phyloP scores from a whole-genome alignment of 257 asterid species.

The Galeopsis tetrahit region DNA sequence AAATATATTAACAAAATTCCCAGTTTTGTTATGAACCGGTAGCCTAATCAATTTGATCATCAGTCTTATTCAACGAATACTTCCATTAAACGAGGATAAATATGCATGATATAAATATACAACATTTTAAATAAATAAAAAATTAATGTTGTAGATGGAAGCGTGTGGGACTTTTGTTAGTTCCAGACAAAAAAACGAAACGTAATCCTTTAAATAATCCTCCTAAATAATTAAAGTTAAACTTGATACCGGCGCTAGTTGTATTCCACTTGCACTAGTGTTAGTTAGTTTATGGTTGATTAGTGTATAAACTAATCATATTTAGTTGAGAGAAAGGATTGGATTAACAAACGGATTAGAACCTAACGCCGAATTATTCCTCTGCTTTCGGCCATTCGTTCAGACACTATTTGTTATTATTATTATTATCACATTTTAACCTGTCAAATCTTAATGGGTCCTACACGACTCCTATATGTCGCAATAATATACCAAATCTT shows the following conservation, averaged over 20 bases:
- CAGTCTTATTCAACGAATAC: background rate
- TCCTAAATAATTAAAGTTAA: background rate
- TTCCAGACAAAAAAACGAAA: conserved; percentile 16
- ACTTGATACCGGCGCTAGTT: conserved; percentile 36
- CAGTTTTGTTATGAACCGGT: background rate
- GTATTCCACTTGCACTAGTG: conserved; percentile 39
- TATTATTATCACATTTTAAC: background rate
- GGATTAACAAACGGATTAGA: conserved; percentile 30
- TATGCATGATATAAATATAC: background rate
- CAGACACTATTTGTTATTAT: conserved; percentile 5
- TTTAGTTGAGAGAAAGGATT: conserved; percentile 1
- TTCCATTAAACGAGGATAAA: background rate
- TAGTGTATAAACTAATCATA: conserved; percentile 28
- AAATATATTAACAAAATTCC: no score
- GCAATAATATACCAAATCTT: background rate
- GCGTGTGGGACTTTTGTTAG: conserved; percentile 30
- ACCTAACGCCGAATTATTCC: conserved; percentile 37
- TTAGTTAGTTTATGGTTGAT: conserved; percentile 23
- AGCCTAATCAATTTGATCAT: conserved; percentile 2
- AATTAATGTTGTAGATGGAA: background rate
- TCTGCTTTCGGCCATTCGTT: conserved; percentile 43
- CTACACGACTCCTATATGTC: conserved; percentile 4
- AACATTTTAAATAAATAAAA: background rate
- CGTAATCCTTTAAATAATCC: conserved; percentile 9
- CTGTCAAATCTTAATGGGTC: conserved; percentile 36